phyloP scores from a whole-genome alignment of 805 yeast genomes.

The Saturnispora sekii region DNA sequence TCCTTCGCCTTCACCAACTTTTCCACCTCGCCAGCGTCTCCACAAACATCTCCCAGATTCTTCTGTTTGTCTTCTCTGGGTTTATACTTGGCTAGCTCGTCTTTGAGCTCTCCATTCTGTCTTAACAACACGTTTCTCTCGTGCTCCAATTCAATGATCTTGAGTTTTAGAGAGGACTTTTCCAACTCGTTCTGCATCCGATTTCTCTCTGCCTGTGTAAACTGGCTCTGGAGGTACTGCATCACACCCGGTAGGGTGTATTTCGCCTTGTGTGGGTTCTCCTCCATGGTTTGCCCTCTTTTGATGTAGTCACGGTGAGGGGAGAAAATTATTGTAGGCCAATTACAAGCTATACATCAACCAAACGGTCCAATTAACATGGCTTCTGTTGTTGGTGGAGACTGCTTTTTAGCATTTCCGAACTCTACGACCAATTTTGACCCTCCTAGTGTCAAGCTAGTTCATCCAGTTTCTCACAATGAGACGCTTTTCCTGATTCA shows the following conservation, averaged over 20 bases:
- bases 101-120: slow-evolving; percentile 35
- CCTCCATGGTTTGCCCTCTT: neutral
- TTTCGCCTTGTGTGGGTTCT: slow-evolving; percentile 8
- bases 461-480: too few species aligned
- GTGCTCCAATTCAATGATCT: slow-evolving; percentile 42
- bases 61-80: neutral
- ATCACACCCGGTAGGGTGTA: slow-evolving; percentile 50
- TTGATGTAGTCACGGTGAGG: neutral
- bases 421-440: too few species aligned
- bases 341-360: too few species aligned
- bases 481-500: too few species aligned
- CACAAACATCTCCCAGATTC: slow-evolving; percentile 10
- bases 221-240: slow-evolving; percentile 49
- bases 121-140: slow-evolving; percentile 38
- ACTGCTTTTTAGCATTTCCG: too few species aligned
- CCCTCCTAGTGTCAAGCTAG: too few species aligned
- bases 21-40: slow-evolving; percentile 19
- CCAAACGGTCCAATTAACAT: too few species aligned
- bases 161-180: slow-evolving; percentile 39
- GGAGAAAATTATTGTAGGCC: too few species aligned
- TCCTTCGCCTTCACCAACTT: slow-evolving; percentile 26
- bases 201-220: slow-evolving; percentile 35
- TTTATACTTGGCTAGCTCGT: neutral
- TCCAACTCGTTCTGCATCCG: slow-evolving; percentile 45
- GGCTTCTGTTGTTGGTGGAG: too few species aligned